These are phyloP conservation scores for Hypoxylon rubiginosum DNA, from an alignment of 2,329 filamentous ascomycete species.

Conservation along the genomic window DNA sequence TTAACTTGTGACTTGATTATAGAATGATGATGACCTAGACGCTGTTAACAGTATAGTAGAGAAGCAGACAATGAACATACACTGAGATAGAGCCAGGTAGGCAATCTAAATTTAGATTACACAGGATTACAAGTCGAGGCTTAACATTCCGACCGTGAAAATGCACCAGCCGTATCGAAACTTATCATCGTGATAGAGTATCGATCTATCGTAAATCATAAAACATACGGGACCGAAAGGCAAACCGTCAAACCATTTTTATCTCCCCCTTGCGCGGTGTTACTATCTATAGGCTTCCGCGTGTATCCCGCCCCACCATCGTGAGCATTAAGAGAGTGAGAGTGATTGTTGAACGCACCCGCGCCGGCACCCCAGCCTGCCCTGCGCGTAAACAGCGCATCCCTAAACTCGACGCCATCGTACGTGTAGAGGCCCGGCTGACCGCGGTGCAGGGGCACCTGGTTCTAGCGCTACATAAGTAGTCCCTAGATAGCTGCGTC, in stretches of 20 bases:
- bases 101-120: too few relatives aligned
- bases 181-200: background rate
- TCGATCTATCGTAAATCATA: background rate
- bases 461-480: slow-evolving; percentile 72
- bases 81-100: too few relatives aligned
- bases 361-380: slow-evolving; percentile 69
- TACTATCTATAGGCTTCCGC: slow-evolving; percentile 45
- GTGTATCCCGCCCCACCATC: slow-evolving; percentile 31
- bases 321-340: slow-evolving; percentile 26
- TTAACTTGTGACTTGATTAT: too few relatives aligned
- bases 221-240: background rate
- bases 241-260: slow-evolving; percentile 46
- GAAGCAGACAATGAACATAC: too few relatives aligned
- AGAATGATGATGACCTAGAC: too few relatives aligned
- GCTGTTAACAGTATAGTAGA: too few relatives aligned
- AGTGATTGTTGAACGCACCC: slow-evolving; percentile 48
- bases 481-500: slow-evolving; percentile 77
- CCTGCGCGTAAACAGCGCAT: slow-evolving; percentile 70
- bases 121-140: too few relatives aligned
- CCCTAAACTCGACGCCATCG: slow-evolving; percentile 62
- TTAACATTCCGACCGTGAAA: too few relatives aligned
- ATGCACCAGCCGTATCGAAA: too few relatives aligned
- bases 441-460: slow-evolving; percentile 73
- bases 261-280: slow-evolving; percentile 35
- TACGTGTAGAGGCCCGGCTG: slow-evolving; percentile 65